Evolutionary conservation across 352 stramenopile genomes (phyloP).

Genomic region (Globisporangium takayamanum): DNA sequence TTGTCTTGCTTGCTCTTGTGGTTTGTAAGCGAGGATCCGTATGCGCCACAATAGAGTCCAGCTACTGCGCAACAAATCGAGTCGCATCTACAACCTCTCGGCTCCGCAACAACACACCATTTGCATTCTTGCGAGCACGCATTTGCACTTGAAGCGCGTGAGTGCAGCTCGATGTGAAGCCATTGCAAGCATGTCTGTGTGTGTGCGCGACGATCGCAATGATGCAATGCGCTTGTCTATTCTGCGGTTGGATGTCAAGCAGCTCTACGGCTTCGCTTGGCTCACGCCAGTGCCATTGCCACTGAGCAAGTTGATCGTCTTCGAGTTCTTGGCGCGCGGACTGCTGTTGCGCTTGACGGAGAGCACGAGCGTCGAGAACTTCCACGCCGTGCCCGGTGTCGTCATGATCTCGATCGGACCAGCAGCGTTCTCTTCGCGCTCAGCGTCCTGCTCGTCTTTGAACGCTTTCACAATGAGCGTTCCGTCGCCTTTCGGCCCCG

Average conservation of each 20-base stretch:
- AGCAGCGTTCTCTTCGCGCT: conserved; percentile 5
- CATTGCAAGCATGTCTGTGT: neutral
- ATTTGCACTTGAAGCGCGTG: conserved; percentile 4
- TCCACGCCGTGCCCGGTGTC: conserved; percentile 63
- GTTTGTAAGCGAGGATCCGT: neutral
- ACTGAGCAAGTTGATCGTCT: conserved; percentile 53
- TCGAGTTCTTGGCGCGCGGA: conserved; percentile 48
- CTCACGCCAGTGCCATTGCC: neutral
- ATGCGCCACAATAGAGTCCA: neutral
- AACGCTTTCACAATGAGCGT: conserved; percentile 72
- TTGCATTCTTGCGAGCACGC: neutral
- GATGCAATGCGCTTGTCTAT: conserved; percentile 4
- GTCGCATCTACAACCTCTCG: too few species aligned
- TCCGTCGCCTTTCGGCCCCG: conserved; percentile 54
- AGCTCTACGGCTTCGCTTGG: too few species aligned
- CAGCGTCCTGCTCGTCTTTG: conserved; percentile 34
- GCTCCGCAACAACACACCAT: too few species aligned
- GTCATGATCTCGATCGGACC: conserved; percentile 28
- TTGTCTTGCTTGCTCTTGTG: too few species aligned
- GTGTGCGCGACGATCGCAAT: neutral
- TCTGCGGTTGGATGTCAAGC: conserved; percentile 1
- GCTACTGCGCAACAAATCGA: too few species aligned
- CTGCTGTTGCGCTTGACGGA: conserved; percentile 54
- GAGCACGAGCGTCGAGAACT: conserved; percentile 68
- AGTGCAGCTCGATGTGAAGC: conserved; percentile 11